Evolutionary conservation across 805 yeast species (phyloP).

Genomic region (Myxozyma monticola): DNA sequence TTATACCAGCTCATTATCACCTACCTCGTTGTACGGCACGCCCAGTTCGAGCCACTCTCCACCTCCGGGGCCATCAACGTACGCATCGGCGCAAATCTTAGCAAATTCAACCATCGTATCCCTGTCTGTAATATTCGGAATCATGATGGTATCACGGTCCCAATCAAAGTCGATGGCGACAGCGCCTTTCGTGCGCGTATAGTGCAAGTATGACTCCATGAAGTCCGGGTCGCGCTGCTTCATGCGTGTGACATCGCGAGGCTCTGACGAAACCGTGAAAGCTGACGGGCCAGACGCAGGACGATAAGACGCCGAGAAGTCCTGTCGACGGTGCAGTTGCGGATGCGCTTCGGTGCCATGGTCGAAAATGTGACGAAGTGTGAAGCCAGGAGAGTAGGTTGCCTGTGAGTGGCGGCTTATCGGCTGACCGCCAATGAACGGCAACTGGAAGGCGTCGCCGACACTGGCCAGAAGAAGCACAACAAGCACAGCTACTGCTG

Average conservation of each 20-base stretch:
- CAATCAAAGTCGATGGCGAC: conserved; percentile 21
- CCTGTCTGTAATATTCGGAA: conserved; percentile 77
- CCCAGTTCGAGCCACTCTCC: conserved; percentile 86
- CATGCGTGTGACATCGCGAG: conserved; percentile 39
- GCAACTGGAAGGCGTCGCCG: conserved; percentile 15
- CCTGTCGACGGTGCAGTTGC: conserved; percentile 21
- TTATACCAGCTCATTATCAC: background rate
- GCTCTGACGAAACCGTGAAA: conserved; percentile 13
- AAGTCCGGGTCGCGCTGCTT: conserved; percentile 56
- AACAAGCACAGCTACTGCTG: too few relatives aligned
- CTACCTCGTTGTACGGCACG: conserved; percentile 26
- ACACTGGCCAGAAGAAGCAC: background rate
- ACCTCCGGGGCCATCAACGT: conserved; percentile 71
- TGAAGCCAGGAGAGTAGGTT: conserved; percentile 23
- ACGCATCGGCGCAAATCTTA: conserved; percentile 86
- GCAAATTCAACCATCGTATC: conserved; percentile 77
- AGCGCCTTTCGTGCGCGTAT: conserved; percentile 43
- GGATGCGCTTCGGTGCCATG: conserved; percentile 27
- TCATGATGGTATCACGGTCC: conserved; percentile 34
- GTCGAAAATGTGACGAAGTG: conserved; percentile 27
- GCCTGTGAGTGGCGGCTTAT: background rate
- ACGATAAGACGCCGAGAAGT: conserved; percentile 9
- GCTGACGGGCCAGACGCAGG: conserved; percentile 13
- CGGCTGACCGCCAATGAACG: conserved; percentile 15
- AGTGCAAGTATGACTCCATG: conserved; percentile 64